Evolutionary conservation across 176 grass and related monocot genomes (phyloP), one percentile per base, ranked within the genome.

Genomic region (Carex pumila): DNA sequence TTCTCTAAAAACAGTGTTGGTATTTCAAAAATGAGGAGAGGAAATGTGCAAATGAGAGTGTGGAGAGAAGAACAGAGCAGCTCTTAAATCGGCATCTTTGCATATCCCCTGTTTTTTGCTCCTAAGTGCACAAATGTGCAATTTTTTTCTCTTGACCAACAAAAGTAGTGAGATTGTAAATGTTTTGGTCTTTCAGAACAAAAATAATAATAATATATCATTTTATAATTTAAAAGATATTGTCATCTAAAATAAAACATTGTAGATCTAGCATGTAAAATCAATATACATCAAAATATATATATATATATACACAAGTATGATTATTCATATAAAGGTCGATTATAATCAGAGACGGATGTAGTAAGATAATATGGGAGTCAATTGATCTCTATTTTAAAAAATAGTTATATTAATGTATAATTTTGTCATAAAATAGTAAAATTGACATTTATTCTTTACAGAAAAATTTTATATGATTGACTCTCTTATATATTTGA

Each of bases 1-100:
- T 14, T 43, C 56, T 81, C 78, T 62, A 62, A 62, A 63, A 79
- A 31, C 31, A 81, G 55, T n/a, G 31, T 83, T 82, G 19, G 7
- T 50, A 53, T 30, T 83, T 49, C 61, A 66, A 82, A 82, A 15
- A 45, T 32, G 12, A 65, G 18, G 25, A 82, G 47, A 49, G 8
- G 12, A 43, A 21, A 5, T 81, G 58, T 81, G 79, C 34, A 61
- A 81, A 45, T 49, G 79, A 81, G 56, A 81, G 60, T 55, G 25
- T 18, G 37, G 47, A 67, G 39, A 53, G 62, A 83, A 50, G 63
- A 66, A 83, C 43, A 34, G 61, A 67, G 61, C 39, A 62, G 19
- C 55, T 62, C 79, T 43, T 81, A 47, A 81, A 64, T 41, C 19
- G 59, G 25, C 25, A 77, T 56, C 50, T 55, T 77, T 55, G 25